Percentiles rank a stretch among this genome's conserved stretches.
Conservation (phyloP, 1,284 basidiomycete genomes). For the Boletus sp. region DNA sequence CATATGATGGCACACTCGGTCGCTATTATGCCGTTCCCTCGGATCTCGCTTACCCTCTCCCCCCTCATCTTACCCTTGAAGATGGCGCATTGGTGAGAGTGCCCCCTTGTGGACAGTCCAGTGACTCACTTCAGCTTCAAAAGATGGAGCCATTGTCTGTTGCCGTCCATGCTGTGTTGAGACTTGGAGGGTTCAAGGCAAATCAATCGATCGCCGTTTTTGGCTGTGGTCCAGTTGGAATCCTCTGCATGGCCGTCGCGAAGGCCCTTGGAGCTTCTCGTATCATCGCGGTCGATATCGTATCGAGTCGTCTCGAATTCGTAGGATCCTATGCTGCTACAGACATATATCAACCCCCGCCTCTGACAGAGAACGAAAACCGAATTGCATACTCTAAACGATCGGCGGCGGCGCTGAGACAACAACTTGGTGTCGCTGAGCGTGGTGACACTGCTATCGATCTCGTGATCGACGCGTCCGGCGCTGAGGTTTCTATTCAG, state of each 20-base stretch:
- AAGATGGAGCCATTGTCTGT: slow-evolving; percentile 96
- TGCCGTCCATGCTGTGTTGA: slow-evolving; percentile 86
- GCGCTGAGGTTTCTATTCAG: slow-evolving; percentile 86
- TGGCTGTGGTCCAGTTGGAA: slow-evolving; percentile 91
- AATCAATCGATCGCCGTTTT: slow-evolving; percentile 81
- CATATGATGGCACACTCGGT: slow-evolving; percentile 85
- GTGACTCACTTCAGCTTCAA: slow-evolving; percentile 6
- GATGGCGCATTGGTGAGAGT: slow-evolving; percentile 78
- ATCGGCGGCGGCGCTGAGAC: slow-evolving; percentile 65
- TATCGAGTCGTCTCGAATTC: slow-evolving; percentile 82
- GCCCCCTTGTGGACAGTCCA: not conserved
- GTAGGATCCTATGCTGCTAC: slow-evolving; percentile 90
- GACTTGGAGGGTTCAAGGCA: slow-evolving; percentile 73
- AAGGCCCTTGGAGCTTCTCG: slow-evolving; percentile 85
- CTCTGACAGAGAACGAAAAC: slow-evolving; percentile 65
- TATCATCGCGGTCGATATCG: slow-evolving; percentile 87
- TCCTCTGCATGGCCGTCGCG: slow-evolving; percentile 92
- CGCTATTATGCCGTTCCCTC: slow-evolving; percentile 81
- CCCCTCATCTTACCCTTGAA: slow-evolving; percentile 74
- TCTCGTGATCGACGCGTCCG: slow-evolving; percentile 83
- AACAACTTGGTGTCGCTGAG: slow-evolving; percentile 60
- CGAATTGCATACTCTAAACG: slow-evolving; percentile 69
- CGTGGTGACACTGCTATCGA: slow-evolving; percentile 65
- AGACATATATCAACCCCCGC: slow-evolving; percentile 74
- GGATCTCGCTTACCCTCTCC: slow-evolving; percentile 76